Evolutionary conservation across 2,329 filamentous ascomycete species (phyloP), one percentile per base, ranked within the genome.

Genomic region (Fusarium sp.): DNA sequence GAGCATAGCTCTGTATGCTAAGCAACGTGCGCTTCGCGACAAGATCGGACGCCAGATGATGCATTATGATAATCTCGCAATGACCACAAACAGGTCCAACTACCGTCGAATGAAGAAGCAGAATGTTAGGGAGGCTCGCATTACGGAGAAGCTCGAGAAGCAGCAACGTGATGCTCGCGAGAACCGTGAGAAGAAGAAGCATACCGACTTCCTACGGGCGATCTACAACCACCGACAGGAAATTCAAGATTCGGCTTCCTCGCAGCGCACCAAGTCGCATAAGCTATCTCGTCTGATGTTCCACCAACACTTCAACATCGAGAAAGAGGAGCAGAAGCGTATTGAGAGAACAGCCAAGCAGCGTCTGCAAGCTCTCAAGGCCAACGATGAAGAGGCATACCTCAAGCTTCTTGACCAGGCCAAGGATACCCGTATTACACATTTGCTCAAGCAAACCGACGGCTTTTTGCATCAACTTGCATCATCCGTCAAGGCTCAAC

Each of bases 331-430:
- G 82, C 95, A 98, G 86, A 98, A 97, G 84, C 92, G 96, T 67
- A 92, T 99, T 71, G 96, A 99, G 83, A 89, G 96, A 68, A 99
- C 95, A 11, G 96, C 96, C 68, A 99, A 99, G 85, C 96, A 99
- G 81, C 96, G 96, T 97, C 90, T 99, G 70, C 95, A 98, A 80
- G 96, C 96, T 65, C 87, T 99, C 78, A 98, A 97, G 83, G 95
- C 96, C 75, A 97, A 99, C 89, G 96, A 99, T 79, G 96, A 99
- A 83, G 96, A 98, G 82, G 97, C 96, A 1, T 99, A 99, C 79
- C 88, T 99, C 81, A 97, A 97, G 81, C 86, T 99, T 76, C 90
- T 99, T 74, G 96, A 97, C 76, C 95, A 99, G 80, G 96, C 96
- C 75, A 99, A 99, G 84, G 96, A 99, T 83, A 98, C 95, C 39